phyloP scores from a whole-genome alignment of 2,329 filamentous ascomycete genomes.

The Alternaria burnsii region DNA sequence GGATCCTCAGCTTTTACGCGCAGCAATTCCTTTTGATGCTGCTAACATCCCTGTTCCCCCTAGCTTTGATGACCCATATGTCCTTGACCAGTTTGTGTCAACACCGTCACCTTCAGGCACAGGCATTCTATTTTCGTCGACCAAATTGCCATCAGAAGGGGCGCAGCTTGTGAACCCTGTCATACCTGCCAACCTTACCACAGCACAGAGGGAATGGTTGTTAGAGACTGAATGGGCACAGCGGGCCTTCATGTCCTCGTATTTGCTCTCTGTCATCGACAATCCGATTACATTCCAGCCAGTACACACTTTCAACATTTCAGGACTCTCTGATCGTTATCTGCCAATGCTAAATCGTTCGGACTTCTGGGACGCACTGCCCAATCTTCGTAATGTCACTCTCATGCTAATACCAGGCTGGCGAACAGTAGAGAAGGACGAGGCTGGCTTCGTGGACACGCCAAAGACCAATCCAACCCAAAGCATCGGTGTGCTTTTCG shows the following conservation, averaged over 20 bases:
- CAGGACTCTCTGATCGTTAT: conserved; percentile 70
- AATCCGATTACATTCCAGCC: conserved; percentile 63
- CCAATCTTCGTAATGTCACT: conserved; percentile 63
- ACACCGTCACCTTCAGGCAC: conserved; percentile 20
- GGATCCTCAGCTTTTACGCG: conserved; percentile 38
- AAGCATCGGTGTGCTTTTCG: conserved; percentile 62
- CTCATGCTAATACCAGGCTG: conserved; percentile 72
- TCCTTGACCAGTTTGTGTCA: conserved; percentile 30
- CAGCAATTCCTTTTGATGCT: conserved; percentile 34
- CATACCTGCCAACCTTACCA: conserved; percentile 65
- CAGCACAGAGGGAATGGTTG: conserved; percentile 73
- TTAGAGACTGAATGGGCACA: conserved; percentile 75
- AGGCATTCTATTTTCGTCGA: conserved; percentile 49
- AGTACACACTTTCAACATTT: conserved; percentile 68
- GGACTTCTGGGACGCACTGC: conserved; percentile 70
- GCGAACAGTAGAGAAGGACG: conserved; percentile 65
- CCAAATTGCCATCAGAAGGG: conserved; percentile 31
- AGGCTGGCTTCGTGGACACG: conserved; percentile 61
- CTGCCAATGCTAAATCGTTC: conserved; percentile 63
- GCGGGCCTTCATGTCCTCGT: conserved; percentile 72
- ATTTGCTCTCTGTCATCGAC: conserved; percentile 70
- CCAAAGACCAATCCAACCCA: conserved; percentile 60
- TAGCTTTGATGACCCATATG: conserved; percentile 34
- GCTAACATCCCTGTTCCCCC: conserved; percentile 26
- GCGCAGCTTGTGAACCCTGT: conserved; percentile 48